Conservation (phyloP, 306 rosid species). For the Quercus engelmannii region DNA sequence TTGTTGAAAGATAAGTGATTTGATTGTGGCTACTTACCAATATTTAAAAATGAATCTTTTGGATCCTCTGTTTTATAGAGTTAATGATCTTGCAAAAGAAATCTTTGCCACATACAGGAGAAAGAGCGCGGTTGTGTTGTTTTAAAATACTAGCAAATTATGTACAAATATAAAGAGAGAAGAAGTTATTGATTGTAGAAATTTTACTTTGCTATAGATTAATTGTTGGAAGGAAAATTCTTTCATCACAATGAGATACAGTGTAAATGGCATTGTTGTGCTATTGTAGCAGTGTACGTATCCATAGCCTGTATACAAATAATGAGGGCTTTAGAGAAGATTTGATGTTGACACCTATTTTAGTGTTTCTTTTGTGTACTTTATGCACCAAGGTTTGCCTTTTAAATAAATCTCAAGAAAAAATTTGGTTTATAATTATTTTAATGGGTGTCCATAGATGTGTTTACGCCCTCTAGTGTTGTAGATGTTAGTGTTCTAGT, state of each 20-base stretch:
- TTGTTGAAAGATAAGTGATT: background rate
- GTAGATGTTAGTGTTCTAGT: no score
- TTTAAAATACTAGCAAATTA: background rate
- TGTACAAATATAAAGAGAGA: background rate
- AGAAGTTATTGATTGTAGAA: background rate
- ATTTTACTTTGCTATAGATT: background rate
- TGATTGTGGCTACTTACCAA: background rate
- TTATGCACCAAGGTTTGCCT: background rate
- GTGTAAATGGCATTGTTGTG: background rate
- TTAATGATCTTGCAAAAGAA: background rate
- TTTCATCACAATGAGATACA: background rate
- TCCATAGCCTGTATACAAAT: no score
- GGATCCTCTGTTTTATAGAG: background rate
- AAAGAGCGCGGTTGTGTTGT: background rate
- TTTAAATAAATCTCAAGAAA: background rate
- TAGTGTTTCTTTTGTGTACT: background rate
- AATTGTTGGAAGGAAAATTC: background rate
- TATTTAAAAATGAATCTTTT: conserved; percentile 1
- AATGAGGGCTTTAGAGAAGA: no score
- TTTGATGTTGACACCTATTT: background rate
- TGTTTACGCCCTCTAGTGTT: no score
- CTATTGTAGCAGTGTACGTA: background rate
- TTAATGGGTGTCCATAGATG: no score
- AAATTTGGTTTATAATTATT: no score
- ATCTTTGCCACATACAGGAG: background rate